A percentile compares a stretch with the other conserved stretches of the same genome.
phyloP scores from a whole-genome alignment of 208 protist species.

The Acanthamoeba healyi region DNA sequence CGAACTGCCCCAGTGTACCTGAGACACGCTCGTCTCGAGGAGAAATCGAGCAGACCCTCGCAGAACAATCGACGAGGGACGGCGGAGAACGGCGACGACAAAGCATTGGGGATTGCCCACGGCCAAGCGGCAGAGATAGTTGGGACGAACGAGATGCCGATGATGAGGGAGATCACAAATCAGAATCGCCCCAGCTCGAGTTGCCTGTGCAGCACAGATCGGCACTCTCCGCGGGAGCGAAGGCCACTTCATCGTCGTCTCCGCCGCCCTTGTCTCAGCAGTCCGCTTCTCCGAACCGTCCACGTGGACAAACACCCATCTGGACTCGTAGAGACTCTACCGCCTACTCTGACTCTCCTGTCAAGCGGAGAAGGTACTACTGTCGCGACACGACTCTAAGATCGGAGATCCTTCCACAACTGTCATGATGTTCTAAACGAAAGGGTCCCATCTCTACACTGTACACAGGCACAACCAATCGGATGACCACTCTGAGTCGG shows the following conservation, averaged over 20 bases:
- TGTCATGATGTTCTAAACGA: too few species aligned
- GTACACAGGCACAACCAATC: not conserved
- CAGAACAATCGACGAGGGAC: not conserved
- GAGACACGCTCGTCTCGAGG: not conserved
- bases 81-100: not conserved
- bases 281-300: not conserved
- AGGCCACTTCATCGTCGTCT: not conserved
- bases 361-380: not conserved
- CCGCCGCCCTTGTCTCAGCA: not conserved
- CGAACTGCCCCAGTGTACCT: not conserved
- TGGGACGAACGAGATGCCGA: conserved; percentile 45
- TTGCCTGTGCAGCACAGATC: too few species aligned
- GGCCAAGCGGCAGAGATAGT: not conserved
- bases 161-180: not conserved
- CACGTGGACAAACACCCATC: not conserved
- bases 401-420: too few species aligned
- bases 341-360: not conserved
- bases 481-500: not conserved
- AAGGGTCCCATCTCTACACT: too few species aligned
- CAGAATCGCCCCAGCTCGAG: not conserved
- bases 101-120: not conserved
- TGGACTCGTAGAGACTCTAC: not conserved
- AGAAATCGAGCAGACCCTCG: not conserved
- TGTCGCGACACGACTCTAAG: not conserved
- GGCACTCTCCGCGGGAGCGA: not conserved